Percentiles rank a stretch among this genome's conserved stretches.
These are phyloP conservation scores for Echeveria elegans DNA, from an alignment of 164 flowering plant genomes.

Conservation along the genomic window DNA sequence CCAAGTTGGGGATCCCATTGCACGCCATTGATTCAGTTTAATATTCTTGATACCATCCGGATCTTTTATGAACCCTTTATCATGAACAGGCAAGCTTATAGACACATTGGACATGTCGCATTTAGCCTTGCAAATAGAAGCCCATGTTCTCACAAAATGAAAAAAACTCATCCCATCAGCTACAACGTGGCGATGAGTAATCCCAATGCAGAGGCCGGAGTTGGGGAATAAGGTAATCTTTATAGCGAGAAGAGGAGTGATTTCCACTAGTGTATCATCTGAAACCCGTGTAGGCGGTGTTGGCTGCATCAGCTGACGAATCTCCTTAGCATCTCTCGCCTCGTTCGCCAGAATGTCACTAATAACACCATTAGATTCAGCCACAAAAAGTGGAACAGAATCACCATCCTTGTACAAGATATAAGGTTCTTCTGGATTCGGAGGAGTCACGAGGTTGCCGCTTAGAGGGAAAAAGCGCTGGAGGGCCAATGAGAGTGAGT, in stretches of 20 bases:
- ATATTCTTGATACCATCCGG: constrained; percentile 5
- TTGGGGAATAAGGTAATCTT: constrained; percentile 25
- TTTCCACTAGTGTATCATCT: not conserved
- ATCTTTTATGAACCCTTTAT: constrained; percentile 13
- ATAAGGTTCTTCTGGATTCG: no score
- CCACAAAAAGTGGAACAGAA: no score
- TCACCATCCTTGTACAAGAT: no score
- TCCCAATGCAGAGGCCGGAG: constrained; percentile 19
- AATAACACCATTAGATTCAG: constrained; percentile 11
- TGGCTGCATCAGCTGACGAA: constrained; percentile 12
- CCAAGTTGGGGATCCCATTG: not conserved
- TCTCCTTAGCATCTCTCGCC: constrained; percentile 8
- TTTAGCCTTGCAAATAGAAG: constrained; percentile 10
- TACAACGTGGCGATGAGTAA: constrained; percentile 15
- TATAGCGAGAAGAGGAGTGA: constrained; percentile 19
- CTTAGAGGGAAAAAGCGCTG: no score
- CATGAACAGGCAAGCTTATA: not conserved
- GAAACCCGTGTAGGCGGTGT: not conserved
- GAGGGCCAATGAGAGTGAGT: no score
- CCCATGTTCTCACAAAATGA: constrained; percentile 32
- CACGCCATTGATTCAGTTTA: constrained; percentile 4
- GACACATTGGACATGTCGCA: not conserved
- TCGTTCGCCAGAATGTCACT: not conserved
- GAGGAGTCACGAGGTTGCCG: no score
- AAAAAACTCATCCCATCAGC: constrained; percentile 22